Percentiles rank a stretch among this genome's conserved stretches.
phyloP scores from a whole-genome alignment of 352 stramenopile species.

The Aphanomyces astaci region DNA sequence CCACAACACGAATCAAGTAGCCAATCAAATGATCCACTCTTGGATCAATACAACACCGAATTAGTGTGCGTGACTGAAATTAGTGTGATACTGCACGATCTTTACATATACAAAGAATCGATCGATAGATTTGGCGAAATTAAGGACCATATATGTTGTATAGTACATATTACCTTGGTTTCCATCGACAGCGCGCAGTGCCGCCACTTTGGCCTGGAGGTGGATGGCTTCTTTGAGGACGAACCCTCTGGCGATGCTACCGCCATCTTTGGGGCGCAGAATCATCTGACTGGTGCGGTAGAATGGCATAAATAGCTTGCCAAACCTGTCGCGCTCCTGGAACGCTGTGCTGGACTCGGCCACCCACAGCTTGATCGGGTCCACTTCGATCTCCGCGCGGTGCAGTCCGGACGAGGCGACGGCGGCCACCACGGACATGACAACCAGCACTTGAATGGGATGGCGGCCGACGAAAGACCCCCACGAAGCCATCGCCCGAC shows the following conservation, averaged over 20 bases:
- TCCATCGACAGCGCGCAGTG: conserved; percentile 1
- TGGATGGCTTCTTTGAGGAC: conserved; percentile 44
- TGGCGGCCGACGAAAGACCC: conserved; percentile 31
- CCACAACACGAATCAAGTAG: no score
- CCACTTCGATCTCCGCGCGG: conserved; percentile 36
- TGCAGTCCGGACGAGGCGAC: conserved; percentile 27
- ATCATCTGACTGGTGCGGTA: conserved; percentile 49
- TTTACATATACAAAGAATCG: no score
- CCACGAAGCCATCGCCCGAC: conserved; percentile 34
- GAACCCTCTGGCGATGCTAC: conserved; percentile 30
- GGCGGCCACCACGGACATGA: conserved; percentile 25
- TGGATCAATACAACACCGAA: no score
- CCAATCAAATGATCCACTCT: no score
- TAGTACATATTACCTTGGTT: no score
- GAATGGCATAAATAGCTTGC: conserved; percentile 47
- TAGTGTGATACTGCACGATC: no score
- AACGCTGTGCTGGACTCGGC: conserved; percentile 35
- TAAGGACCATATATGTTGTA: no score
- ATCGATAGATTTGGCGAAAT: conserved; percentile 7
- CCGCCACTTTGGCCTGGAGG: conserved; percentile 34
- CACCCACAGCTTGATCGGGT: conserved; percentile 52
- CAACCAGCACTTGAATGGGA: conserved; percentile 27
- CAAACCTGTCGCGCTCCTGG: conserved; percentile 38
- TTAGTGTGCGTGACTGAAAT: no score
- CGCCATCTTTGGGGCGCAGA: conserved; percentile 44